Base-by-base conservation (phyloP, 495 filamentous ascomycete species). In the Cairneyella variabilis region DNA sequence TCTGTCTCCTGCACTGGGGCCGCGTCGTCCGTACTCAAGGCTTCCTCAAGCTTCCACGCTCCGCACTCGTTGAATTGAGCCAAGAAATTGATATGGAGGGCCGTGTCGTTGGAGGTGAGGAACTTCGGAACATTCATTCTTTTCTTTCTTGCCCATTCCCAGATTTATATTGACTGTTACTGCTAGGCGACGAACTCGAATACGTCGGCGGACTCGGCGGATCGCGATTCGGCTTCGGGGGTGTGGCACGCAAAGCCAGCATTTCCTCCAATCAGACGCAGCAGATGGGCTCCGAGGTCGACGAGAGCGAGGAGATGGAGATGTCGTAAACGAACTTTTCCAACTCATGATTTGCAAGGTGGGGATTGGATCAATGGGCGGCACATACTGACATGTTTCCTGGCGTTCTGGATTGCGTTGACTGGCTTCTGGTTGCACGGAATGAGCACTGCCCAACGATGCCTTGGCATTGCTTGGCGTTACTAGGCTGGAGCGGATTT, bases 1-100 rank as follows among this genome's bases (percentile, higher is more conserved):
- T 95, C 68, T 96, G 89, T 61, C 79, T 97, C 61, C 82, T 83
- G 30, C 85, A 97, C 70, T 98, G 95, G 95, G 93, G 93, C 44
- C 85, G 95, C 25, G 80, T 98, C 17, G 92, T 96, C 18, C 83
- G 95, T 38, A 97, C 91, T 0, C 76, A 79, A 17, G 91, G 88
- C 0, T 98, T 98, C 74, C 80, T 85, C 60, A 82, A 82, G 42
- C 74, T 98, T 38, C 86, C 83, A 47, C 83, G 87, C 39, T 69
- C 76, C 30, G 88, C 87, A 46, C 73, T 97, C 34, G 84, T 96
- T 42, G 90, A 95, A 61, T 76, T 98, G n/a, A 93, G 87, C 50
- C 89, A 93, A 64, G 90, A 95, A 59, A 85, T 95, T 22, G 95
- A 97, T 65, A 84, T 82, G 54, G 93, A 97, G 56, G 90, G 90